Base-by-base conservation (phyloP, 208 protist species). In the Crithidia brevicula region DNA sequence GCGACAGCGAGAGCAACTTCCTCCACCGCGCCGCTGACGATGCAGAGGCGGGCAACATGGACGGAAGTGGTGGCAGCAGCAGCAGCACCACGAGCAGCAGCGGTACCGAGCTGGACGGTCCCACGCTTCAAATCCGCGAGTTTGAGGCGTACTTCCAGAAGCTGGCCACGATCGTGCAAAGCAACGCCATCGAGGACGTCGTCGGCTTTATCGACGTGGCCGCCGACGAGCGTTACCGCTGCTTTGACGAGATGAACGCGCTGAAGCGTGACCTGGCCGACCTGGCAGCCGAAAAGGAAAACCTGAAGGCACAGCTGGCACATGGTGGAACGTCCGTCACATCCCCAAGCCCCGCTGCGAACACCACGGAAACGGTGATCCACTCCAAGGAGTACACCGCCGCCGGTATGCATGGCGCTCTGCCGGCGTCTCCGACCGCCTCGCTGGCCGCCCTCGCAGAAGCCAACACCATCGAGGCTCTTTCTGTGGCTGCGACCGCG, bases 151-250 rank as follows among this genome's bases (percentile, higher is more conserved):
- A 82, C 74, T 80, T 83, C 63, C 59, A 67, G 28, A 57, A 43
- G 18, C 74, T 93, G 28, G 47, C 73, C 2, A 63, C 77, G n/a
- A 75, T 94, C 46, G 81, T 77, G 6, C 85, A 80, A 38, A 76
- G 77, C 46, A 74, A 85, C 27, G 68, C 45, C 28, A 71, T 90
- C 13, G 50, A 70, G 18, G 78, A 86, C 11, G 79, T 94, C 13
- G 73, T 84, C 11, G 42, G 64, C n/a, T 92, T 84, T 53, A 65
- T 88, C n/a, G 74, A 85, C n/a, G 46, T 51, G 1, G 72, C 73
- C 0, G 61, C 72, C 0, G 83, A 88, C 15, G 70, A 77, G 47
- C 86, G 82, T 13, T 92, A 92, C 65, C 61, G 72, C 40, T 72
- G 67, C 23, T 94, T 88, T 63, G 66, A 72, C 0, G 81, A 85